A percentile compares a stretch with the other conserved stretches of the same genome.
Evolutionary conservation across 1,284 basidiomycete species (phyloP).

Genomic region (Kwoniella shivajii): DNA sequence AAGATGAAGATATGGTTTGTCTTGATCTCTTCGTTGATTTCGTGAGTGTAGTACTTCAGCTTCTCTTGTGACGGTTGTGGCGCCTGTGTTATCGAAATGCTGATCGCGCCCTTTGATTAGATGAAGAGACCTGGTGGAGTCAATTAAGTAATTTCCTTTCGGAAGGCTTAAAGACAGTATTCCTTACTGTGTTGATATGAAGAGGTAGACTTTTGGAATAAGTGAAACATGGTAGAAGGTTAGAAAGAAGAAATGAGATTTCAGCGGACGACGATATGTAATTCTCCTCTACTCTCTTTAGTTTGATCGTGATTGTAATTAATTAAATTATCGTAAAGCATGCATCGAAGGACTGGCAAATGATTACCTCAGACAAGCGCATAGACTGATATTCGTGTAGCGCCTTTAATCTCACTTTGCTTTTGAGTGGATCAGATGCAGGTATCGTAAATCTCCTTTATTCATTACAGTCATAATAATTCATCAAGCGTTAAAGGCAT

Average conservation of each 20-base stretch:
- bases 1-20: slow-evolving; percentile 79
- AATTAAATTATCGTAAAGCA: not conserved
- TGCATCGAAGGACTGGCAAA: not conserved
- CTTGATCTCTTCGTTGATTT: slow-evolving; percentile 71
- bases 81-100: too few species aligned
- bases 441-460: too few species aligned
- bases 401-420: too few species aligned
- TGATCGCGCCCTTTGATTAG: not conserved
- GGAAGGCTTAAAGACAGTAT: too few species aligned
- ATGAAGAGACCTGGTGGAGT: slow-evolving; percentile 8
- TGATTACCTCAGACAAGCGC: too few species aligned
- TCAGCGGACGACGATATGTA: not conserved
- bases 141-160: not conserved
- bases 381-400: too few species aligned
- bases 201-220: too few species aligned
- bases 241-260: too few species aligned
- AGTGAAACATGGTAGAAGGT: too few species aligned
- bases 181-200: too few species aligned
- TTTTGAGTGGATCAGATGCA: too few species aligned
- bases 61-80: too few species aligned
- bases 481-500: not conserved
- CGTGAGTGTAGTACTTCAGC: slow-evolving; percentile 42
- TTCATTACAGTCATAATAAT: not conserved
- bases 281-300: not conserved
- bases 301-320: not conserved